Base-by-base conservation (phyloP, 805 yeast genomes). In the Candida suzukii region DNA sequence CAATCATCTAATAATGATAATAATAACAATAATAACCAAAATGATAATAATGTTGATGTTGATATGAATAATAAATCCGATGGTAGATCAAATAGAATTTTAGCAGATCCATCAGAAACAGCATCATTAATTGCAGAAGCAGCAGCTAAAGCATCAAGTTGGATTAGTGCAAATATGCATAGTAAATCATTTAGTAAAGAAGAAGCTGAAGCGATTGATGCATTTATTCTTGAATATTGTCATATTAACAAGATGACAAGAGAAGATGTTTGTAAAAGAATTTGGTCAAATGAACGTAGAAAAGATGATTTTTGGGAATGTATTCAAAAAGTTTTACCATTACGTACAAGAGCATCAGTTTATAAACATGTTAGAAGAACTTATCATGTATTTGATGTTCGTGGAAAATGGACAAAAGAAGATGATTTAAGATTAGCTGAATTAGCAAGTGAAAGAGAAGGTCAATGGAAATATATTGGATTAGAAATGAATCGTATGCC, bases 291-390 rank as follows among this genome's bases (percentile, higher is more conserved):
- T 48, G 90, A 83, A 47, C 73, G 96, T 24, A 79, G 78, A 47
- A 88, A 86, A 63, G 97, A 91, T 61, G 81, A 76, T 49, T 88
- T 90, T 54, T 90, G 98, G 98, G 95, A 85, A 47, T 68, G 76
- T 19, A 66, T 91, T 19, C 82, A 88, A 35, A 74, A 74, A 38
- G 93, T 88, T 2, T 63, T 90, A 33, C 96, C 96, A 1, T 76
- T 82, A 49, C 72, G 98, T 56, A 80, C 95, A 0, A 70, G 96
- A 38, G 95, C 96, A 0, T 83, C 95, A 2, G 78, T 91, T 8
- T 91, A 91, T 64, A 91, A 91, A 58, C 98, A 91, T 58, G 95
- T 91, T 4, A 71, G 96, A 54, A 71, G 98, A 54, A 78, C 85
- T 41, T 91, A 88, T 56, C 96, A 91, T 61, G 76, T 87, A 22